Evolutionary conservation across 345 rosid species (phyloP), one percentile per base, ranked within the genome.

Genomic region (Salix purpurea): DNA sequence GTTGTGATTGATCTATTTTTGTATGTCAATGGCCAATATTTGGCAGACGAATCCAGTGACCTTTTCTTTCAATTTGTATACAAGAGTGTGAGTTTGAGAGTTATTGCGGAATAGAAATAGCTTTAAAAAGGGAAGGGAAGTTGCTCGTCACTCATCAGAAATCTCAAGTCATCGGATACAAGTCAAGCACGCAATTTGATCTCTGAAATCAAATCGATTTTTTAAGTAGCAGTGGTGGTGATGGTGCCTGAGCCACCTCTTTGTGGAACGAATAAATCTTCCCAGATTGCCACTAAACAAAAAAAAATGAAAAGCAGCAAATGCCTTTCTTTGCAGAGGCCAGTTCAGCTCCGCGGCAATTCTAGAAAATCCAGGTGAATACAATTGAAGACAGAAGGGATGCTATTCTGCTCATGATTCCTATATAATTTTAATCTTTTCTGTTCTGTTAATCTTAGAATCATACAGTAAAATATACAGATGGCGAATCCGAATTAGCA

Each of bases 401-500:
- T 21, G 39, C 74, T 62, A 78, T 56, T 77, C 83, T 78, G 87
- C 78, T 79, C 76, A 42, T 54, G 72, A 62, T 72, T 74, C 71
- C 66, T 36, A 40, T 30, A 56, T 26, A 32, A 12, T 15, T 19
- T 50, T 73, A 70, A 46, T 48, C 16, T 69, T 81, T 78, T 73
- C 69, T 74, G 67, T 46, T 76, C 69, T 74, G 67, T 46, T 76
- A 75, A 78, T 72, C 79, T 86, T 76, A 78, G 77, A 86, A 87
- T 88, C 78, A 82, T 73, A 78, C 85, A 86, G 84, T 67, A 85
- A 88, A 77, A 86, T 91, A 82, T 84, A 88, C 89, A 90, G 96
- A 88, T 65, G 86, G 77, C 89, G 85, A 82, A 89, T 88, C 96
- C 92, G 81, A 86, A 84, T 89, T 91, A 92, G 96, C 98, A 84